Base-by-base conservation (phyloP, 1,284 basidiomycete genomes). In the Pyrrhoderma noxium region DNA sequence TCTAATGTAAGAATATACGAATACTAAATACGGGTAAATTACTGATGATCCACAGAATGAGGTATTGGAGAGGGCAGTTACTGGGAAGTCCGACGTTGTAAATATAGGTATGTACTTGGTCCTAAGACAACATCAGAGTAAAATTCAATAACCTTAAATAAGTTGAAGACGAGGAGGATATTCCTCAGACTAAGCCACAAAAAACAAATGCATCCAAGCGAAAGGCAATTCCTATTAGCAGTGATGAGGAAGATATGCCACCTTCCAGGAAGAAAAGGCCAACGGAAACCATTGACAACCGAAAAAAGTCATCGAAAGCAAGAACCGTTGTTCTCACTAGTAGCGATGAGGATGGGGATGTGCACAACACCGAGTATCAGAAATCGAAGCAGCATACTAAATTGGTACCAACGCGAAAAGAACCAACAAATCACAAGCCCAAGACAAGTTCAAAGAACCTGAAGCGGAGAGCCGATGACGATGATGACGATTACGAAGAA, bases 211-310 rank as follows among this genome's bases (percentile, higher is more conserved):
- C 53, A 16, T n/a, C 45, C 8, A 56, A 56, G 38, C 25, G 51
- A 23, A 52, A 52, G 18, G 40, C 38, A 14, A 36, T 44, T 14
- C 19, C 37, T 13, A 45, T 57, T 16, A 56, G 53, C 47, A 53
- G 48, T 23, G 58, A 59, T 35, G 58, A 59, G 41, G 56, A 59
- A 16, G 67, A 70, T 19, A 61, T 61, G 31, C 25, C 46, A 61
- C 61, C 66, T 2, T 58, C 59, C 37, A 56, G 52, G 40, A 63
- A 58, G 58, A 60, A 59, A 58, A 40, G 14, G 14, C 52, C 36
- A 38, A 39, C 54, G 45, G 70, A 71, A 3, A 69, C 72, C 0
- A 72, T 5, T n/a, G 21, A 22, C 34, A 49, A 16, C 9, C 35
- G n/a, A n/a, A n/a, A 18, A 67, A 63, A 76, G 36, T 47, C 35